These are phyloP conservation scores for Auricularia sp. DNA, from an alignment of 768 basidiomycete genomes.

Conservation along the genomic window DNA sequence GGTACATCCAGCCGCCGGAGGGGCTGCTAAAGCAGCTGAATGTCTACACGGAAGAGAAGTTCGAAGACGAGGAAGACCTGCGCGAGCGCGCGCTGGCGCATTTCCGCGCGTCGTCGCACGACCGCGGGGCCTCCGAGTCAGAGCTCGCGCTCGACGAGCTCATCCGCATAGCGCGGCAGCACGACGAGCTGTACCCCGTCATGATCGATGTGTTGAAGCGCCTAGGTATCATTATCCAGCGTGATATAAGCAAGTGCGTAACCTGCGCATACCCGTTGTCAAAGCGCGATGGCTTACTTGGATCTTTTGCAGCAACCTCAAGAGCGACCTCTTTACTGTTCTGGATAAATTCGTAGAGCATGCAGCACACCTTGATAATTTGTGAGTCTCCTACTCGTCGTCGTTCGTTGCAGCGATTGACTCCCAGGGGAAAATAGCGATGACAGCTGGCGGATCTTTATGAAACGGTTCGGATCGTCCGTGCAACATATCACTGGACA, in stretches of 20 bases:
- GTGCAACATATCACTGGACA: slow-evolving; percentile 61
- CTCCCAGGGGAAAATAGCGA: slow-evolving; percentile 35
- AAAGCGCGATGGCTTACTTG: not conserved
- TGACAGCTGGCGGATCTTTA: slow-evolving; percentile 51
- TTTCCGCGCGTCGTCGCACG: slow-evolving; percentile 13
- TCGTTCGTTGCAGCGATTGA: slow-evolving; percentile 4
- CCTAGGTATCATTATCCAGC: slow-evolving; percentile 46
- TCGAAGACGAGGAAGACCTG: slow-evolving; percentile 82
- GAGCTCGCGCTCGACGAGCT: slow-evolving; percentile 52
- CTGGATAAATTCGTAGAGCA: slow-evolving; percentile 60
- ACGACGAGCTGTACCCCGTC: slow-evolving; percentile 51
- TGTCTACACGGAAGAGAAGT: slow-evolving; percentile 79
- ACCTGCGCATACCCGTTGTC: not conserved
- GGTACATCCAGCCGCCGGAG: slow-evolving; percentile 72
- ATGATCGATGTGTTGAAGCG: slow-evolving; percentile 53
- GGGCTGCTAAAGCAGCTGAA: slow-evolving; percentile 66
- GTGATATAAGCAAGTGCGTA: slow-evolving; percentile 52
- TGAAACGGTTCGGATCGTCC: slow-evolving; percentile 50
- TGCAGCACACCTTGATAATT: slow-evolving; percentile 45
- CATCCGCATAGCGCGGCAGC: slow-evolving; percentile 47
- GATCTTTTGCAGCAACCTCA: slow-evolving; percentile 40
- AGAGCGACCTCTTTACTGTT: slow-evolving; percentile 47
- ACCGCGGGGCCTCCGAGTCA: slow-evolving; percentile 33
- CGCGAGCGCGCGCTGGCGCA: slow-evolving; percentile 47
- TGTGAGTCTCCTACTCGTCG: slow-evolving; percentile 37